phyloP scores from a whole-genome alignment of 2,329 filamentous ascomycete species.

The Pezizomycotina sp. region DNA sequence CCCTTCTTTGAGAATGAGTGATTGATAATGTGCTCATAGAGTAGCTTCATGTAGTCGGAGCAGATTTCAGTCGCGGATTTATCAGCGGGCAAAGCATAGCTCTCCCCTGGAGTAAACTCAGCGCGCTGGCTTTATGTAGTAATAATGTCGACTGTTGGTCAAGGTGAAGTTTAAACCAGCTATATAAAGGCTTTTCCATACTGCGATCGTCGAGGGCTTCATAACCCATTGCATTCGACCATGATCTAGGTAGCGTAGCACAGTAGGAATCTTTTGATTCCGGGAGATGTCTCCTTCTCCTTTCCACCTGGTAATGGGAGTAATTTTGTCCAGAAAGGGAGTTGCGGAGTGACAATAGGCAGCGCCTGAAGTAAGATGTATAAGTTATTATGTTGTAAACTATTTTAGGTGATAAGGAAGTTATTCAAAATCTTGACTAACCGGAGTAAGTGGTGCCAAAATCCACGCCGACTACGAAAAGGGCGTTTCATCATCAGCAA shows the following conservation, averaged over 20 bases:
- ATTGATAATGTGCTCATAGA: conserved; percentile 18
- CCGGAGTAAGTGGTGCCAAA: conserved; percentile 22
- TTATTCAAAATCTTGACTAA: too few relatives aligned
- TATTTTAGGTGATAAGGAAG: too few relatives aligned
- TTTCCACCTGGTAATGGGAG: conserved; percentile 18
- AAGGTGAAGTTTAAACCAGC: conserved; percentile 19
- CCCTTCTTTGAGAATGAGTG: conserved; percentile 5
- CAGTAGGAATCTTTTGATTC: conserved; percentile 19
- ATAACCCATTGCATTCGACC: conserved; percentile 3
- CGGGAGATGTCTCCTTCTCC: conserved; percentile 10
- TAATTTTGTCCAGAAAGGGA: conserved; percentile 8
- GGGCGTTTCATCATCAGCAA: too few relatives aligned
- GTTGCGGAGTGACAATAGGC: conserved; percentile 9
- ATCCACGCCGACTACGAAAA: conserved; percentile 15
- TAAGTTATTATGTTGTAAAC: too few relatives aligned
- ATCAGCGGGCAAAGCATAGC: conserved; percentile 4
- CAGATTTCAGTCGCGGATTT: conserved; percentile 11
- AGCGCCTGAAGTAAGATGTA: conserved; percentile 1
- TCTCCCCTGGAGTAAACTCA: neutral
- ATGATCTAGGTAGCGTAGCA: conserved; percentile 14
- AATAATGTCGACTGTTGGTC: conserved; percentile 5
- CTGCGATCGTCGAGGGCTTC: conserved; percentile 7
- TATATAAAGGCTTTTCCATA: conserved; percentile 6
- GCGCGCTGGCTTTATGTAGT: conserved; percentile 1
- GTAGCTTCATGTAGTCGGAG: conserved; percentile 13